Base-by-base conservation (phyloP, 2,329 filamentous ascomycete species). In the Neurospora sp. region DNA sequence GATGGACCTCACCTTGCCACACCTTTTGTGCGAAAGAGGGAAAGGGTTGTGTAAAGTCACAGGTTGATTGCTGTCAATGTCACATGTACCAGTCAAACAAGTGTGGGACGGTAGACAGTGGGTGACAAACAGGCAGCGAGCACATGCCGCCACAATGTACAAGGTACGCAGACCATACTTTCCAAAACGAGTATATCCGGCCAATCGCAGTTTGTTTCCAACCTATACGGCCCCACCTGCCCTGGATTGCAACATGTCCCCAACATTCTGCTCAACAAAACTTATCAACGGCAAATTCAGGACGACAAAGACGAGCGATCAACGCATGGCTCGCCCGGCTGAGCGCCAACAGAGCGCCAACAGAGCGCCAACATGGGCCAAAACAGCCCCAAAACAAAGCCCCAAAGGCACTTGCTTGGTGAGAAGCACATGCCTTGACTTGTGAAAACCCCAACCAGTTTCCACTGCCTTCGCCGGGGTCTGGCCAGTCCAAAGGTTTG, bases 261-360 rank as follows among this genome's bases (percentile, higher is more conserved):
- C 74, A 75, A 75, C 74, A 74, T 15, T 75, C 74, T 75, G 69
- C 74, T 75, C 74, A 75, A 75, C 74, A 75, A 74, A 74, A 72
- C 52, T 43, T 43, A 65, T 36, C 33, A 65, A 62, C 52, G 68
- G 70, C 67, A 68, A 72, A 69, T 69, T 62, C 52, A 62, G 52
- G 67, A 70, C 66, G 33, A 43, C 39, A 33, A 15, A 43, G 41
- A 70, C 52, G 33, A 67, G 62, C 65, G 23, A 62, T 62, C 52
- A 62, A 62, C 52, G 12, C 23, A 33, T 33, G 52, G 52, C 52
- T 33, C 23, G 52, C 28, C 46, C 23, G 43, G n/a, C 43, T 11
- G 43, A 23, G n/a, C 8, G 41, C 41, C 41, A 43, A 43, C 41
- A 43, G 43, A 23, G n/a, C 8, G 41, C 41, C 41, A 43, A 43